Evolutionary conservation across 2,329 filamentous ascomycete species (phyloP), one percentile per base, ranked within the genome.

Genomic region (Colletotrichum navitas): DNA sequence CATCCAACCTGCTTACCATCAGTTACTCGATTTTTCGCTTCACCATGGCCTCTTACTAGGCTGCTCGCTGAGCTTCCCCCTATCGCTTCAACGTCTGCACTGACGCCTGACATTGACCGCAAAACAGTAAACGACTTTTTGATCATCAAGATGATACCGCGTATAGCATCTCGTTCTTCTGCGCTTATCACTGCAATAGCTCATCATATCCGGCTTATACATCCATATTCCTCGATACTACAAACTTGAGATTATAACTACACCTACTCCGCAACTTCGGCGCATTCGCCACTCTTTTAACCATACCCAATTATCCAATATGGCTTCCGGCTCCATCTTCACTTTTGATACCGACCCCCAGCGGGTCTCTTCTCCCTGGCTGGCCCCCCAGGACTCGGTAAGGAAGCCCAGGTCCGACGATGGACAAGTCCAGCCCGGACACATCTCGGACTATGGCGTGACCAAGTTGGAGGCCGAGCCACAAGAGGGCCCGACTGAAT

Each of bases 281-380:
- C 47, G 41, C 63, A 47, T 39, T 34, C 41, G 41, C 29, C 45
- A 55, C 29, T 12, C 14, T 47, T 16, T 34, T 49, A 36, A 45
- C 24, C 55, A n/a, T 29, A 26, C 34, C 16, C 36, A 43, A 52
- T 47, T 32, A 41, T 76, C 12, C 66, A 63, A 34, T 8, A 97
- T 96, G 93, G 95, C 96, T 70, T 98, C 95, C 16, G 95, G 96
- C 71, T 98, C 95, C 11, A 94, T 99, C 76, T 99, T 99, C 80
- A 98, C 95, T 0, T 99, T 93, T 79, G 94, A 98, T 73, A 91
- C 94, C 2, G 92, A 97, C 75, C 94, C 94, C 56, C 93, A 94
- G 2, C 87, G 93, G 80, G 94, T 98, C 45, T 92, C 93, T 18
- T 98, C 95, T 24, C 96, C 96, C 21, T 99, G 96, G 96, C 88